phyloP scores from a whole-genome alignment of 2,329 filamentous ascomycete species.

The Xylariaceae sp. region DNA sequence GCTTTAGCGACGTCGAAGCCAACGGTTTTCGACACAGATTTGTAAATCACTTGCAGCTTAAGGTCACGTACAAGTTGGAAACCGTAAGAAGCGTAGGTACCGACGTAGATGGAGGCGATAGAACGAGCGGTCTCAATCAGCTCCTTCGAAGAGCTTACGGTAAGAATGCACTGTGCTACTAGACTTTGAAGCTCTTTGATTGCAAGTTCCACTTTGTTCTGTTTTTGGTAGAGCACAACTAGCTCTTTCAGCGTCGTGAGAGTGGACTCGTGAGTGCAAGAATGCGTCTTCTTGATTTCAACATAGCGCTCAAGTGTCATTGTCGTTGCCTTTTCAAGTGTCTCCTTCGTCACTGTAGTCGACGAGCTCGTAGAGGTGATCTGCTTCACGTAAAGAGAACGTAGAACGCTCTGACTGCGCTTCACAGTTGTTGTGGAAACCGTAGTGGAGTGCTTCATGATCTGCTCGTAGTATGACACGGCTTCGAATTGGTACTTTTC shows the following conservation, averaged over 20 bases:
- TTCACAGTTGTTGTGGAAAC: slow-evolving; percentile 18
- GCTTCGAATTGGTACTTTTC: slow-evolving; percentile 27
- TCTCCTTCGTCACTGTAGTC: slow-evolving; percentile 25
- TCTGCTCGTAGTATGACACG: slow-evolving; percentile 25
- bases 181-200: slow-evolving; percentile 17
- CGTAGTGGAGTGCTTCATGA: slow-evolving; percentile 23
- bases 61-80: slow-evolving; percentile 23
- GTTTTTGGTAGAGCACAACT: slow-evolving; percentile 21
- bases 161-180: slow-evolving; percentile 8
- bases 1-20: slow-evolving; percentile 18
- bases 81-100: slow-evolving; percentile 14
- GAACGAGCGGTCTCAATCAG: slow-evolving; percentile 22
- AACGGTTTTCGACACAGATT: slow-evolving; percentile 5
- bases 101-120: slow-evolving; percentile 17
- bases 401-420: slow-evolving; percentile 23
- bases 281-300: slow-evolving; percentile 22
- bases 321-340: slow-evolving; percentile 22
- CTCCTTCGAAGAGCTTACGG: slow-evolving; percentile 18
- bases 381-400: slow-evolving; percentile 25
- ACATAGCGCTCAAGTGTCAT: slow-evolving; percentile 24
- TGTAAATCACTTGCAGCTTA: slow-evolving; percentile 26
- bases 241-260: slow-evolving; percentile 22
- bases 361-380: slow-evolving; percentile 16
- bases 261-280: slow-evolving; percentile 22
- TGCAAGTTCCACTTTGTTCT: slow-evolving; percentile 18